These are phyloP conservation scores for Apiospora sp. DNA, from an alignment of 2,329 filamentous ascomycete genomes.

Conservation along the genomic window DNA sequence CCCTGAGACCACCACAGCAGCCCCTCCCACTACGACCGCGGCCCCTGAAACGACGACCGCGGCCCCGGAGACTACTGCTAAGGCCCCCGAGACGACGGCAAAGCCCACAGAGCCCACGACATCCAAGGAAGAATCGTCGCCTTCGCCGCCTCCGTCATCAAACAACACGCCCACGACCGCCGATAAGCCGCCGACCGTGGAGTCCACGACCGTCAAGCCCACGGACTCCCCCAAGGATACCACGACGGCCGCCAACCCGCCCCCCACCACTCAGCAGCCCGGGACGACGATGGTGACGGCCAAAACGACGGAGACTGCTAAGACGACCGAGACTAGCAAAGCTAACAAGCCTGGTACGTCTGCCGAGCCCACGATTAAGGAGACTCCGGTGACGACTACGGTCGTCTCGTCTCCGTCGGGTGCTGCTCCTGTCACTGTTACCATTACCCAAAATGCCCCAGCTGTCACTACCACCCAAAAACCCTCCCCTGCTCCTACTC, in stretches of 20 bases:
- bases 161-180: slow-evolving; percentile 1
- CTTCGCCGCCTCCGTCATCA: not conserved
- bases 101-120: slow-evolving; percentile 30
- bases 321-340: slow-evolving; percentile 36
- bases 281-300: slow-evolving; percentile 31
- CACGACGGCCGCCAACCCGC: slow-evolving; percentile 3
- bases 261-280: slow-evolving; percentile 24
- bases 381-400: slow-evolving; percentile 30
- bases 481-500: slow-evolving; percentile 18
- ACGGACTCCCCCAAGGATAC: not conserved
- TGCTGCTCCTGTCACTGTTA: slow-evolving; percentile 1
- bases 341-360: slow-evolving; percentile 41
- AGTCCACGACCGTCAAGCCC: not conserved
- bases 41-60: slow-evolving; percentile 6
- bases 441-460: slow-evolving; percentile 31
- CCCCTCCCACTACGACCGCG: slow-evolving; percentile 24
- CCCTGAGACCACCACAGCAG: slow-evolving; percentile 17
- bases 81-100: slow-evolving; percentile 23
- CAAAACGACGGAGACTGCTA: slow-evolving; percentile 36
- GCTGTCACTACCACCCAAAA: slow-evolving; percentile 29
- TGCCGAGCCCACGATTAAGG: slow-evolving; percentile 30
- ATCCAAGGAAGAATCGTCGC: not conserved
- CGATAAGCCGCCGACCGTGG: not conserved
- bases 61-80: slow-evolving; percentile 24
- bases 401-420: slow-evolving; percentile 16